Evolutionary conservation across 164 flowering plant species (phyloP).

Genomic region (Liquidambar formosana): DNA sequence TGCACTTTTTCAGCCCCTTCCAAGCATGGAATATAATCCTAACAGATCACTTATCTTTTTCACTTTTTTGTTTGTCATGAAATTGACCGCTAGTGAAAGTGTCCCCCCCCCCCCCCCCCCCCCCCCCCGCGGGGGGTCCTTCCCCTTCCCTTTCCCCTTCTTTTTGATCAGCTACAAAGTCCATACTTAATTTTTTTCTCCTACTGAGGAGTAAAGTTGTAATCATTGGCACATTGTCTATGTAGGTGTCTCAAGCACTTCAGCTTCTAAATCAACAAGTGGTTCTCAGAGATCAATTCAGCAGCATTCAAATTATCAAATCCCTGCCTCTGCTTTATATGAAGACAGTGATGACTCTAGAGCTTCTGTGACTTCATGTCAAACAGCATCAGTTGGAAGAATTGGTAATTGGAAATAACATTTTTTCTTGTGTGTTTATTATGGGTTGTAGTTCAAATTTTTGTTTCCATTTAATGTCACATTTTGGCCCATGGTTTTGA

Average conservation of each 20-base stretch:
- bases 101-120: too few relatives aligned
- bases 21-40: not conserved
- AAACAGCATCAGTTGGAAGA: conserved; percentile 29
- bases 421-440: not conserved
- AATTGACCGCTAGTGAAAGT: not conserved
- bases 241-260: conserved; percentile 32
- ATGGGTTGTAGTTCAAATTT: not conserved
- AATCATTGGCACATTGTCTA: not conserved
- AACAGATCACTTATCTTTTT: not conserved
- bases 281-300: conserved; percentile 47
- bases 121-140: too few relatives aligned
- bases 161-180: too few relatives aligned
- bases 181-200: too few relatives aligned
- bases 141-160: too few relatives aligned
- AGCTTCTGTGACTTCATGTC: conserved; percentile 23
- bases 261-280: conserved; percentile 30
- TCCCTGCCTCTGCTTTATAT: conserved; percentile 88
- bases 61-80: not conserved
- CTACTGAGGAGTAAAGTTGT: not conserved
- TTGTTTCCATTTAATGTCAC: not conserved
- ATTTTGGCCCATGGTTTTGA: not conserved
- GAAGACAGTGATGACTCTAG: conserved; percentile 45
- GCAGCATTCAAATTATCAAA: conserved; percentile 70
- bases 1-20: not conserved
- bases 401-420: conserved; percentile 12